Evolutionary conservation across 2,329 filamentous ascomycete species (phyloP).

Genomic region (Tolypocladium album): DNA sequence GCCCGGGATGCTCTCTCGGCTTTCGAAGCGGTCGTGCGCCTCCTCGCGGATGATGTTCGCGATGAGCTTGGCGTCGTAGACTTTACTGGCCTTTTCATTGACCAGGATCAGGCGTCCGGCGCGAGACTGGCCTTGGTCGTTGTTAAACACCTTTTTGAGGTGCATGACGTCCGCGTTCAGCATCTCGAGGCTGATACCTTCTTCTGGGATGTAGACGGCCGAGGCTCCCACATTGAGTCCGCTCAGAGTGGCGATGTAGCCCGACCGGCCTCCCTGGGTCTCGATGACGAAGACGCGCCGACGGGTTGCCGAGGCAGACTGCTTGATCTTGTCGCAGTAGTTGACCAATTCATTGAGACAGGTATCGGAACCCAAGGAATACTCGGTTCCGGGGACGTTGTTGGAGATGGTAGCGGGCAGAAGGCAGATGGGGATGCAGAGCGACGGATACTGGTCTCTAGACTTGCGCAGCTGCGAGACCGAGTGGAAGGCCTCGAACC

Average conservation of each 20-base stretch:
- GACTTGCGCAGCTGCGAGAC: slow-evolving; percentile 79
- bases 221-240: slow-evolving; percentile 86
- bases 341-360: slow-evolving; percentile 90
- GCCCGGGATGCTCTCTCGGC: slow-evolving; percentile 80
- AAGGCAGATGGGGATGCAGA: slow-evolving; percentile 86
- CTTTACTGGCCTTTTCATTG: slow-evolving; percentile 86
- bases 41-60: slow-evolving; percentile 94
- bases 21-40: slow-evolving; percentile 84
- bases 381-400: slow-evolving; percentile 96
- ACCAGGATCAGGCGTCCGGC: slow-evolving; percentile 93
- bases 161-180: slow-evolving; percentile 82
- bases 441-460: slow-evolving; percentile 64
- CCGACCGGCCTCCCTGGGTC: slow-evolving; percentile 89
- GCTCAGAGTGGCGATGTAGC: slow-evolving; percentile 84
- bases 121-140: slow-evolving; percentile 78
- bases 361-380: slow-evolving; percentile 92
- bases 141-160: slow-evolving; percentile 72
- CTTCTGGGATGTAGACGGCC: slow-evolving; percentile 93
- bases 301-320: slow-evolving; percentile 87
- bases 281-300: slow-evolving; percentile 95
- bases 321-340: slow-evolving; percentile 96
- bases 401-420: slow-evolving; percentile 97
- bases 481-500: slow-evolving; percentile 93
- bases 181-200: slow-evolving; percentile 91
- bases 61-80: slow-evolving; percentile 87